phyloP scores from a whole-genome alignment of 2,329 filamentous ascomycete genomes.

The Aquanectria penicillioides region DNA sequence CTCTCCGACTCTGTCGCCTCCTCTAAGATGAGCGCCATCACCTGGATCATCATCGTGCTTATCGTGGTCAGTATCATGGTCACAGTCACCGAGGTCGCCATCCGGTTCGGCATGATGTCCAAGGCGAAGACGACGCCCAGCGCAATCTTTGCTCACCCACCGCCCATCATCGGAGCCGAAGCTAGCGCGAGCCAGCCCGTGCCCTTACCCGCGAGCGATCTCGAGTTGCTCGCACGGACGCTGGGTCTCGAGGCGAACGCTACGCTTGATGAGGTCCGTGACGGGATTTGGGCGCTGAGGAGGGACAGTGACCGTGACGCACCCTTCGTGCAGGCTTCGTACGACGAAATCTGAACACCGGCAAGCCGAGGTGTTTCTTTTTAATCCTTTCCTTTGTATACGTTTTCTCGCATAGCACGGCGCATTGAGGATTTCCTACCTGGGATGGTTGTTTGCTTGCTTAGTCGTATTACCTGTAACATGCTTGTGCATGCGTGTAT shows the following conservation, averaged over 20 bases:
- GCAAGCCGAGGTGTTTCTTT: background rate
- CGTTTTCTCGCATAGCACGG: conserved; percentile 37
- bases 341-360: conserved; percentile 28
- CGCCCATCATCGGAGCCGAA: conserved; percentile 31
- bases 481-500: background rate
- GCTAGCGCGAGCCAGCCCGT: conserved; percentile 15
- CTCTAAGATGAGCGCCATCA: conserved; percentile 94
- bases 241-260: conserved; percentile 49
- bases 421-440: conserved; percentile 24
- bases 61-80: conserved; percentile 92
- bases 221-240: conserved; percentile 48
- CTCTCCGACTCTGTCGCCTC: conserved; percentile 91
- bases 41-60: conserved; percentile 97
- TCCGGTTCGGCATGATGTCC: conserved; percentile 81
- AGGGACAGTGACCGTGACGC: conserved; percentile 22
- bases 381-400: conserved; percentile 3
- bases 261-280: conserved; percentile 48
- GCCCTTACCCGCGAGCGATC: conserved; percentile 40
- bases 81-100: conserved; percentile 86
- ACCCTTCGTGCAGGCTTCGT: conserved; percentile 21
- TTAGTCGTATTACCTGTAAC: background rate
- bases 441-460: background rate
- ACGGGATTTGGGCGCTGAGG: conserved; percentile 46
- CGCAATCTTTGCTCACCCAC: conserved; percentile 18
- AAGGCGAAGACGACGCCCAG: conserved; percentile 33